Conservation (phyloP, 805 yeast species). For the Monosporozyma aerobia region DNA sequence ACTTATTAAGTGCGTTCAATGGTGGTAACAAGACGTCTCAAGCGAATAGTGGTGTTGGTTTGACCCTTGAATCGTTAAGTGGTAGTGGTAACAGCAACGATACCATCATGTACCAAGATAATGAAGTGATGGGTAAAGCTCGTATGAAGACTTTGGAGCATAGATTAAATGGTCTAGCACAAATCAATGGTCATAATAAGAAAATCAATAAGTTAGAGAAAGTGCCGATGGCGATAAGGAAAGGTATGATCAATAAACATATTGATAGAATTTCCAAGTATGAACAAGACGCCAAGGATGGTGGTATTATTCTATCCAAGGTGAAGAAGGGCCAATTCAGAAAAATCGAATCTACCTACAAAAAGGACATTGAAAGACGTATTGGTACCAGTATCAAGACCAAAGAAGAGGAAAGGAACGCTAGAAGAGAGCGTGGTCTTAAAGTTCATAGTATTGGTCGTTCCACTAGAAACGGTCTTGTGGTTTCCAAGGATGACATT, state of each 20-base stretch:
- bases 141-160: slow-evolving; percentile 54
- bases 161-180: slow-evolving; percentile 43
- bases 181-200: slow-evolving; percentile 36
- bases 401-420: slow-evolving; percentile 33
- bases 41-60: slow-evolving; percentile 50
- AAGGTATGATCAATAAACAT: slow-evolving; percentile 65
- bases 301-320: slow-evolving; percentile 79
- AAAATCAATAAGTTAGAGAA: slow-evolving; percentile 43
- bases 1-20: slow-evolving; percentile 40
- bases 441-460: slow-evolving; percentile 68
- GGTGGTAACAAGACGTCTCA: slow-evolving; percentile 10
- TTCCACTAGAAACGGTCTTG: slow-evolving; percentile 69
- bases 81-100: slow-evolving; percentile 23
- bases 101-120: slow-evolving; percentile 27
- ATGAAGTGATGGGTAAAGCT: slow-evolving; percentile 59
- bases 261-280: slow-evolving; percentile 42
- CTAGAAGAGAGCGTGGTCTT: slow-evolving; percentile 65
- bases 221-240: slow-evolving; percentile 83
- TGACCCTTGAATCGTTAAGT: slow-evolving; percentile 48
- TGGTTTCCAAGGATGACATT: slow-evolving; percentile 59
- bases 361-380: slow-evolving; percentile 31
- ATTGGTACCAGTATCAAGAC: slow-evolving; percentile 44
- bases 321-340: slow-evolving; percentile 60
- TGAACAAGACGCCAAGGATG: slow-evolving; percentile 76
- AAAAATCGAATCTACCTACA: slow-evolving; percentile 40